Percentiles rank a stretch among this genome's conserved stretches.
These are phyloP conservation scores for Murraya koenigii DNA, from an alignment of 345 rosid species.

Conservation along the genomic window DNA sequence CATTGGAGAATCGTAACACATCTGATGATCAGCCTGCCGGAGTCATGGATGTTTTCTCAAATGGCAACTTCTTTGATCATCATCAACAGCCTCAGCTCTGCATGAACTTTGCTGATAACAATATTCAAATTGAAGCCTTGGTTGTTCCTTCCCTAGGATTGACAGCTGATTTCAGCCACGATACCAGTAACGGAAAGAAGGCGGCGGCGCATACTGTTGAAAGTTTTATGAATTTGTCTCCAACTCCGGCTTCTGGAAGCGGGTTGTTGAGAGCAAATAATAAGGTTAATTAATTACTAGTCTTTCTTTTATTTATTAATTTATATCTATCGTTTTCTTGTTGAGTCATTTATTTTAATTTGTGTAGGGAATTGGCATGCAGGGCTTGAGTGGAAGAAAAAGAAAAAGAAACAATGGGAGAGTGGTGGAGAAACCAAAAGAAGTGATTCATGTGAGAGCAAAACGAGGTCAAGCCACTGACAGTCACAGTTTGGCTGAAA, in stretches of 20 bases:
- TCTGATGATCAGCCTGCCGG: slow-evolving; percentile 8
- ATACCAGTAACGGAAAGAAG: not conserved
- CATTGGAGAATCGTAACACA: slow-evolving; percentile 15
- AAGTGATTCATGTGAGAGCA: slow-evolving; percentile 67
- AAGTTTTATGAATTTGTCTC: slow-evolving; percentile 10
- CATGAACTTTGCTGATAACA: slow-evolving; percentile 21
- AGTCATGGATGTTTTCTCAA: slow-evolving; percentile 31
- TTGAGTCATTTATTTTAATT: no score
- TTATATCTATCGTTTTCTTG: not conserved
- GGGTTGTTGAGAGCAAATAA: slow-evolving; percentile 2
- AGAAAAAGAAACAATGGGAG: slow-evolving; percentile 31
- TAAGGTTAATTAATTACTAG: not conserved
- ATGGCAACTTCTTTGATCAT: slow-evolving; percentile 25
- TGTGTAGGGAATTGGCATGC: slow-evolving; percentile 3
- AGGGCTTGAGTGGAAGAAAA: slow-evolving; percentile 28
- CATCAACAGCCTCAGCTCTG: slow-evolving; percentile 22
- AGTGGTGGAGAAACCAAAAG: slow-evolving; percentile 29
- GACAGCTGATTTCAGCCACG: not conserved
- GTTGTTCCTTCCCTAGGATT: not conserved
- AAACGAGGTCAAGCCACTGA: slow-evolving; percentile 80
- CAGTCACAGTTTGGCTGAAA: slow-evolving; percentile 69
- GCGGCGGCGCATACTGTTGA: not conserved
- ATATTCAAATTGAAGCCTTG: slow-evolving; percentile 4
- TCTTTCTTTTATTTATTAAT: not conserved
- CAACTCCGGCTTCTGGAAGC: slow-evolving; percentile 18